Evolutionary conservation across 2,329 filamentous ascomycete genomes (phyloP).

Genomic region (Penicillium sp.): DNA sequence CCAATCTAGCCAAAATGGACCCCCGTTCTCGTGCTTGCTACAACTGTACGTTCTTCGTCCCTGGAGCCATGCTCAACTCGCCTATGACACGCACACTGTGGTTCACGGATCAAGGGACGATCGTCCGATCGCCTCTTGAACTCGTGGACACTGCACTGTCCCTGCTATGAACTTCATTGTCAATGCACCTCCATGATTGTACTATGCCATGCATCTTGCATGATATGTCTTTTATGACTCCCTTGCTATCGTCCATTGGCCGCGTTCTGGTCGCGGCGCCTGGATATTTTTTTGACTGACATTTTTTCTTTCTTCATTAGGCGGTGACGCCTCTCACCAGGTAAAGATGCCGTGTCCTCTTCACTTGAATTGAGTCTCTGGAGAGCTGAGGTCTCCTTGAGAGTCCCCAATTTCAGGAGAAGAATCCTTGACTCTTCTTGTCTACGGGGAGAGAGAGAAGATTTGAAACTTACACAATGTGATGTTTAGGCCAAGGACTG

Average conservation of each 20-base stretch:
- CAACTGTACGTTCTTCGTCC: constrained; percentile 54
- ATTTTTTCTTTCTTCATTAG: constrained; percentile 46
- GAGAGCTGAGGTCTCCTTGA: constrained; percentile 12
- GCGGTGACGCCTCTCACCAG: constrained; percentile 74
- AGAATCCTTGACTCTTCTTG: background rate
- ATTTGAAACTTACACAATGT: constrained; percentile 25
- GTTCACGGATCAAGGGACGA: background rate
- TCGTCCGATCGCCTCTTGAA: background rate
- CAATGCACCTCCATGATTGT: background rate
- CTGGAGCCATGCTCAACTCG: constrained; percentile 9
- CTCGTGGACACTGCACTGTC: background rate
- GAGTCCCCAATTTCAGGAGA: constrained; percentile 6
- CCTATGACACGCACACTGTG: constrained; percentile 19
- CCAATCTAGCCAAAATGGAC: constrained; percentile 48
- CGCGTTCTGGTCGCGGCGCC: background rate
- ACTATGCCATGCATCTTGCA: background rate
- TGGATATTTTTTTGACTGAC: constrained; percentile 23
- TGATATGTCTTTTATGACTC: background rate
- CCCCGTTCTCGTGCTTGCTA: constrained; percentile 58
- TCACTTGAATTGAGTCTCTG: background rate
- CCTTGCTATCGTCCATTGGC: background rate
- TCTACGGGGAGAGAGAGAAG: background rate
- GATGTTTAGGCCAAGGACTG: constrained; percentile 72
- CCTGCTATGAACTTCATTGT: background rate
- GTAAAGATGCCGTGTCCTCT: constrained; percentile 51